Evolutionary conservation across 148 eudicot genomes (phyloP), one percentile per base, ranked within the genome.

Genomic region (Arctostaphylos glauca): DNA sequence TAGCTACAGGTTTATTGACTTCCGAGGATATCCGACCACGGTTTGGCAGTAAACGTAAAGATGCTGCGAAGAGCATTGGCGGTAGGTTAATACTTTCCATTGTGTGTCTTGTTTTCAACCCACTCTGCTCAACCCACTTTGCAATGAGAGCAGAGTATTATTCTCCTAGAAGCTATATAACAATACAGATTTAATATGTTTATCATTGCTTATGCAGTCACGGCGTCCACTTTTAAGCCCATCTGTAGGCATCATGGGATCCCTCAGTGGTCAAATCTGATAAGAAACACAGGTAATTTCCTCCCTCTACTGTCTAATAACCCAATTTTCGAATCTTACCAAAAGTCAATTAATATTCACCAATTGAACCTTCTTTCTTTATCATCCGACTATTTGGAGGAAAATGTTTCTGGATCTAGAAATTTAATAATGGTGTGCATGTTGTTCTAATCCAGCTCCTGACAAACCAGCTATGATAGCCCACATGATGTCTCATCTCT

Each of bases 141-240:
- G 62, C 62, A 58, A 18, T 19, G 62, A 16, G 21, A 58, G 62
- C 62, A n/a, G n/a, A 18, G 23, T 6, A 19, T 59, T 59, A 59
- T 19, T 59, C n/a, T 6, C 70, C 12, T 25, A 15, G 43, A 64
- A 64, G 21, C 70, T 9, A 64, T 23, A 31, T 0, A 64, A 10
- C 15, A 9, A 25, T 25, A 7, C 2, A 5, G 9, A 64, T 64
- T 64, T 64, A 38, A 23, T n/a, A 75, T 50, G 15, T 0, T 9
- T 43, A 14, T 64, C 80, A 43, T 79, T 82, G 31, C 31, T 82
- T 58, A 71, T 82, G 79, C 93, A 95, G 98, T 95, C 81, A 91
- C 98, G 82, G 90, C 92, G 25, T 84, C 98, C 43, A 95, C 98
- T 23, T 91, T 95, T 91, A 95, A 95, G 87, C 98, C 96, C 77